Evolutionary conservation across 768 basidiomycete genomes (phyloP).

Genomic region (Calocybe gangraenosa): DNA sequence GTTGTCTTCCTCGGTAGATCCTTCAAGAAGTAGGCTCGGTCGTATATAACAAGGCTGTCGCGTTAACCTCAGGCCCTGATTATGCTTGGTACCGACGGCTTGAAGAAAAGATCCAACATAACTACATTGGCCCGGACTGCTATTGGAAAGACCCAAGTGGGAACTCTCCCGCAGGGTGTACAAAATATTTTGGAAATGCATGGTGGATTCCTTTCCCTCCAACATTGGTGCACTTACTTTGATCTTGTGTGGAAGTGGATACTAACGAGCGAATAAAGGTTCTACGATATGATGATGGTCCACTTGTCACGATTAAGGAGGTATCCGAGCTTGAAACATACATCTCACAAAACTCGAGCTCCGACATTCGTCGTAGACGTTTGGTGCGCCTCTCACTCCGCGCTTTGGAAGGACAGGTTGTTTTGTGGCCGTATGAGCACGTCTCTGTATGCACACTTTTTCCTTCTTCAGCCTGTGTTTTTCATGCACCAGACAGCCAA

Average conservation of each 20-base stretch:
- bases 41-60: constrained; percentile 50
- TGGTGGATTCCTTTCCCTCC: constrained; percentile 84
- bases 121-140: constrained; percentile 68
- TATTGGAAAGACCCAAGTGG: constrained; percentile 51
- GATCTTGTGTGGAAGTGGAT: not conserved
- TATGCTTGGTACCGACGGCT: constrained; percentile 41
- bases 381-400: constrained; percentile 61
- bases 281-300: constrained; percentile 65
- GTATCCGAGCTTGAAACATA: constrained; percentile 52
- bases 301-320: constrained; percentile 40
- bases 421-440: constrained; percentile 64
- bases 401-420: constrained; percentile 57
- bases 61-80: constrained; percentile 43
- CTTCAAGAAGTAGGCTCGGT: constrained; percentile 63
- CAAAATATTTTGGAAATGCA: constrained; percentile 65
- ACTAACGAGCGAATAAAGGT: constrained; percentile 37
- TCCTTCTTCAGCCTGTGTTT: not conserved
- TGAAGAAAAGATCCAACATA: constrained; percentile 47
- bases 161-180: constrained; percentile 27
- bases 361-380: constrained; percentile 43
- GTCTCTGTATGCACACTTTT: constrained; percentile 35
- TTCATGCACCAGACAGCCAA: constrained; percentile 28
- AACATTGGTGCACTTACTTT: constrained; percentile 42
- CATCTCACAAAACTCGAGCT: constrained; percentile 55
- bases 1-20: constrained; percentile 40